Conservation (phyloP, 164 flowering plant species). For the Buxus sempervirens region DNA sequence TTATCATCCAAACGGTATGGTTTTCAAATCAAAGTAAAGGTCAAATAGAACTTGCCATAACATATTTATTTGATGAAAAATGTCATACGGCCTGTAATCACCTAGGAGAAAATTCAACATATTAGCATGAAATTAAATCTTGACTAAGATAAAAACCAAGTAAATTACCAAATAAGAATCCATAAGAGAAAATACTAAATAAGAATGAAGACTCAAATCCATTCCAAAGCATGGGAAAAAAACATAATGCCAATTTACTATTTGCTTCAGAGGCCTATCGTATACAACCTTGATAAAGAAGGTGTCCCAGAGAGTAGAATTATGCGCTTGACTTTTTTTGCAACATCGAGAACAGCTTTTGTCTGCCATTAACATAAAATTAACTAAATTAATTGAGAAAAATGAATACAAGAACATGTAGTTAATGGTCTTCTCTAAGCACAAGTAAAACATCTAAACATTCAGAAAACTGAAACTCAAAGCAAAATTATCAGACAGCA, state of each 20-base stretch:
- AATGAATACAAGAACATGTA: not conserved
- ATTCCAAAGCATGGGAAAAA: not conserved
- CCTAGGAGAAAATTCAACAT: slow-evolving; percentile 50
- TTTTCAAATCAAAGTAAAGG: not conserved
- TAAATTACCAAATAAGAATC: not conserved
- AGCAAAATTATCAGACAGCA: not conserved
- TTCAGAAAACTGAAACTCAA: not conserved
- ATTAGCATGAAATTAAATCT: slow-evolving; percentile 19
- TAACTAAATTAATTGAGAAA: not conserved
- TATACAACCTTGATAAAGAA: slow-evolving; percentile 90
- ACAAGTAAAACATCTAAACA: not conserved
- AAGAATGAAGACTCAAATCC: not conserved
- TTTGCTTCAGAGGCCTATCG: not conserved
- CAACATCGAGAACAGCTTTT: slow-evolving; percentile 74
- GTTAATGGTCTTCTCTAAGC: not conserved
- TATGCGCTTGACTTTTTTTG: slow-evolving; percentile 60
- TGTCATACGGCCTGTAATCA: slow-evolving; percentile 92
- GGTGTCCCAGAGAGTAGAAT: slow-evolving; percentile 94
- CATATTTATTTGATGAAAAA: slow-evolving; percentile 91
- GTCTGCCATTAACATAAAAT: slow-evolving; percentile 39
- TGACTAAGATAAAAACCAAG: not conserved
- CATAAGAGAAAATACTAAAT: not conserved
- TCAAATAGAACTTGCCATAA: slow-evolving; percentile 60
- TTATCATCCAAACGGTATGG: not conserved
- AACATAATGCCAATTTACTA: not conserved